Percentiles rank a stretch among this genome's conserved stretches.
phyloP scores from a whole-genome alignment of 2,329 filamentous ascomycete species.

The Colletotrichum karsti region DNA sequence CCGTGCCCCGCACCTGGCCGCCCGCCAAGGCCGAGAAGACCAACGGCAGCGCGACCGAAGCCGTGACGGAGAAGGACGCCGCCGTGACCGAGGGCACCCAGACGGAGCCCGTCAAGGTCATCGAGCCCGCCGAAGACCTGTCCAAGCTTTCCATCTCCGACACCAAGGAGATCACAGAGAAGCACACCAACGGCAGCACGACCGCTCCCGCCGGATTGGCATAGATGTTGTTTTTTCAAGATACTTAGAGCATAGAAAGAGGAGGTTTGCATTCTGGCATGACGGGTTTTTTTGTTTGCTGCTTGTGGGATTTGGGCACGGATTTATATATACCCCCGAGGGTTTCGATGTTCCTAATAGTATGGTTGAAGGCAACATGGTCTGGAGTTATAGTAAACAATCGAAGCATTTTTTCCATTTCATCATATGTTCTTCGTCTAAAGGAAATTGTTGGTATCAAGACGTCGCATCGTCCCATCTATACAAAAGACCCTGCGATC shows the following conservation, averaged over 20 bases:
- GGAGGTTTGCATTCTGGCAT: neutral
- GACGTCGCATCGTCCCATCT: constrained; percentile 10
- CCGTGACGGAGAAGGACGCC: constrained; percentile 7
- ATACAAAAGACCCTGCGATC: neutral
- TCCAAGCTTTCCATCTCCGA: constrained; percentile 41
- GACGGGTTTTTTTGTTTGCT: neutral
- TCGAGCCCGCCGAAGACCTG: constrained; percentile 36
- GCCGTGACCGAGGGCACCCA: constrained; percentile 37
- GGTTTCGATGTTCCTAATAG: neutral
- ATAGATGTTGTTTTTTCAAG: neutral
- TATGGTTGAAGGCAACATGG: constrained; percentile 12
- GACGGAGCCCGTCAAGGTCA: constrained; percentile 35
- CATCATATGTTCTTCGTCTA: neutral
- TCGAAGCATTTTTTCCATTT: neutral
- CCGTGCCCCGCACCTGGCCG: constrained; percentile 54
- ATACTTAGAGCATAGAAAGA: neutral
- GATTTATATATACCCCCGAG: constrained; percentile 17
- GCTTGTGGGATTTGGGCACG: neutral
- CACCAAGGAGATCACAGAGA: constrained; percentile 21
- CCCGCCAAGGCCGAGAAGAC: constrained; percentile 31
- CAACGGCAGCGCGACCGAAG: constrained; percentile 9
- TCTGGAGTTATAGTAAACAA: constrained; percentile 9
- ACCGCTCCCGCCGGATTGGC: neutral
- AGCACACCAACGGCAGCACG: constrained; percentile 11
- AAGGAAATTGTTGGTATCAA: constrained; percentile 17